Evolutionary conservation across 768 basidiomycete genomes (phyloP).

Genomic region (Trametes sanguinea): DNA sequence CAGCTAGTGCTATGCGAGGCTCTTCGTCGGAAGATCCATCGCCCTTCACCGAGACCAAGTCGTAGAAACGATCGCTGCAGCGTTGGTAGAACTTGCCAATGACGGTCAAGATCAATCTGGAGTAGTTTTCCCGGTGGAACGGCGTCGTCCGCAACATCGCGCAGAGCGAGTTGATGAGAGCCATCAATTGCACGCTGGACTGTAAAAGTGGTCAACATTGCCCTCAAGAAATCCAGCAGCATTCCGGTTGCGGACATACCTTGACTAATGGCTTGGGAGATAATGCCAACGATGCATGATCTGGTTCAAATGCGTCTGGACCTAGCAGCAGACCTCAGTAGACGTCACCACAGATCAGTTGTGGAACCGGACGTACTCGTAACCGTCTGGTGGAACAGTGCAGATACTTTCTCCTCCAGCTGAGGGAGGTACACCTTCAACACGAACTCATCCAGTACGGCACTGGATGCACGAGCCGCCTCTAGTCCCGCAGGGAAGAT

Average conservation of each 20-base stretch:
- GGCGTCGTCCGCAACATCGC: slow-evolving; percentile 89
- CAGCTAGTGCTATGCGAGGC: slow-evolving; percentile 53
- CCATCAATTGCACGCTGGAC: slow-evolving; percentile 84
- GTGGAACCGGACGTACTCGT: slow-evolving; percentile 49
- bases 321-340: slow-evolving; percentile 41
- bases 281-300: slow-evolving; percentile 63
- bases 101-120: slow-evolving; percentile 88
- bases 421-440: slow-evolving; percentile 91
- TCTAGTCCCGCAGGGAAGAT: slow-evolving; percentile 75
- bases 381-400: slow-evolving; percentile 83
- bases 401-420: slow-evolving; percentile 89
- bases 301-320: slow-evolving; percentile 85
- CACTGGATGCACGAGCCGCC: slow-evolving; percentile 62
- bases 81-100: slow-evolving; percentile 96
- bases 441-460: slow-evolving; percentile 90
- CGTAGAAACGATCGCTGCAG: slow-evolving; percentile 86
- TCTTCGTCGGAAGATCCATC: slow-evolving; percentile 32
- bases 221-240: slow-evolving; percentile 1
- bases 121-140: slow-evolving; percentile 94
- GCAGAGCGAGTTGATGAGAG: slow-evolving; percentile 88
- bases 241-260: slow-evolving; percentile 38
- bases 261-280: slow-evolving; percentile 78
- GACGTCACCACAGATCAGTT: neutral
- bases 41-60: slow-evolving; percentile 53
- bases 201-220: slow-evolving; percentile 33